Percentiles rank a stretch among this genome's conserved stretches.
phyloP scores from a whole-genome alignment of 345 rosid genomes.

The Capsella bursapastoris region DNA sequence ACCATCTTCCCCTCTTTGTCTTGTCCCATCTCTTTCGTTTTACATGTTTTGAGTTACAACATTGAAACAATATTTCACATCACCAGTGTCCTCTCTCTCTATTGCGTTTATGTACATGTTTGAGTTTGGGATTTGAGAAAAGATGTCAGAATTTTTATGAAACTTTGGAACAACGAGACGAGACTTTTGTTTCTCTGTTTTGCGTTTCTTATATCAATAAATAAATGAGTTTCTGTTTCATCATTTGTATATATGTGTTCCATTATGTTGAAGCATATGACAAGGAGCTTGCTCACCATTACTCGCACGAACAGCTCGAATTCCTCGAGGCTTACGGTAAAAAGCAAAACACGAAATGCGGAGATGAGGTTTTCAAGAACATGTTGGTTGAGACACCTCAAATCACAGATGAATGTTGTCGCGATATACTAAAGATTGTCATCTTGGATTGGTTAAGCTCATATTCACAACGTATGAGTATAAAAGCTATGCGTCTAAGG shows the following conservation, averaged over 20 bases:
- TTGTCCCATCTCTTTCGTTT: not conserved
- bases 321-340: not conserved
- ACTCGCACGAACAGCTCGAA: not conserved
- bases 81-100: slow-evolving; percentile 19
- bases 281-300: not conserved
- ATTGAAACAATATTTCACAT: slow-evolving; percentile 31
- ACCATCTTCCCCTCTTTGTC: not conserved
- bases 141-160: slow-evolving; percentile 12
- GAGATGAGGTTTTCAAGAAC: not conserved
- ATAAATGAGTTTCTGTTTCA: slow-evolving; percentile 8
- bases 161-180: slow-evolving; percentile 1
- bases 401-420: slow-evolving; percentile 17
- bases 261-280: slow-evolving; percentile 4
- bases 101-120: slow-evolving; percentile 29
- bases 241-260: not conserved
- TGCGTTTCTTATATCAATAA: slow-evolving; percentile 10
- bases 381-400: not conserved
- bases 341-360: not conserved
- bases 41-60: slow-evolving; percentile 32
- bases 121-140: slow-evolving; percentile 15
- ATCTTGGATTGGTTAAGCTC: not conserved
- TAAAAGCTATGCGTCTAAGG: slow-evolving; percentile 11
- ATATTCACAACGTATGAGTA: slow-evolving; percentile 8
- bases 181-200: slow-evolving; percentile 32
- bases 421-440: slow-evolving; percentile 32